Evolutionary conservation across 306 rosid genomes (phyloP).

Genomic region (Vicia villosa): DNA sequence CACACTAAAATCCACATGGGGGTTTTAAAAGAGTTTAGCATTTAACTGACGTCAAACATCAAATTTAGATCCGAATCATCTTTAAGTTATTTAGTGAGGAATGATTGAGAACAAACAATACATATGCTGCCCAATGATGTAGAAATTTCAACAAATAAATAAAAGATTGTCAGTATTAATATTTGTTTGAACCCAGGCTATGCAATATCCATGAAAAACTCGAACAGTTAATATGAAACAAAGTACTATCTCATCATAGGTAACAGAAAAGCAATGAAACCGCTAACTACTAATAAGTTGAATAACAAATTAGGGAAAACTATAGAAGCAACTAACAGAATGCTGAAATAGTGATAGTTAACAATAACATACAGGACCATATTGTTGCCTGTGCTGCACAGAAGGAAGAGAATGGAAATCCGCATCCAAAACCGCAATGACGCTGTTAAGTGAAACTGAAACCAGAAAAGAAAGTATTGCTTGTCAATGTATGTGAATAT

Average conservation of each 20-base stretch:
- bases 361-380: constrained; percentile 85
- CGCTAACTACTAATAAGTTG: constrained; percentile 9
- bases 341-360: constrained; percentile 33
- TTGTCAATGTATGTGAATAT: constrained; percentile 29
- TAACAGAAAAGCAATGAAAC: constrained; percentile 22
- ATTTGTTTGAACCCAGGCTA: constrained; percentile 19
- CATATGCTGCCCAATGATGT: constrained; percentile 1
- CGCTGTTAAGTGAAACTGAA: constrained; percentile 92
- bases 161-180: constrained; percentile 4
- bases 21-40: not conserved
- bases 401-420: constrained; percentile 98
- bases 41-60: constrained; percentile 19
- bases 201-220: constrained; percentile 11
- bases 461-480: constrained; percentile 42
- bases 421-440: constrained; percentile 97
- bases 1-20: constrained; percentile 9
- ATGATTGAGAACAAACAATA: not conserved
- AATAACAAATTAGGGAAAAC: constrained; percentile 4
- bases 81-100: constrained; percentile 11
- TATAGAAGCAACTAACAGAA: constrained; percentile 21
- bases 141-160: not conserved
- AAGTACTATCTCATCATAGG: constrained; percentile 29
- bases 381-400: constrained; percentile 92
- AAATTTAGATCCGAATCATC: constrained; percentile 24
- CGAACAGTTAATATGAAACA: constrained; percentile 19